Percentiles rank a stretch among this genome's conserved stretches.
Conservation (phyloP, 208 protist genomes). For the Naegleria lovaniensis region DNA sequence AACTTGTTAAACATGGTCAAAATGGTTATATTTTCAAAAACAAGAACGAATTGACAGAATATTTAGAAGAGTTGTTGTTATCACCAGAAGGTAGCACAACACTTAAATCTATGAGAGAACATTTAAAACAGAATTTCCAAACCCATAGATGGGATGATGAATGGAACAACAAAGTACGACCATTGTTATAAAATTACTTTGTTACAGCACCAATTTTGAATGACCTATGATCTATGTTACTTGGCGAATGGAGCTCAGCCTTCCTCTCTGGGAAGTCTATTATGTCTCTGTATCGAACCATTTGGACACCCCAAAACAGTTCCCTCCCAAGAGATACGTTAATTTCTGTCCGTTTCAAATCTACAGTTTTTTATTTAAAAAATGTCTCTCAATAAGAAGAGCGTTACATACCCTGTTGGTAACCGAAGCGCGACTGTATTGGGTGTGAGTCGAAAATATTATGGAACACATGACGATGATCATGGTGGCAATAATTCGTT, state of each 20-base stretch:
- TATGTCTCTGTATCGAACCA: too few species aligned
- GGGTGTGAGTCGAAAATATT: neutral
- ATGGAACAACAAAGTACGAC: neutral
- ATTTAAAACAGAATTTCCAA: neutral
- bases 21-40: slow-evolving; percentile 46
- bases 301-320: too few species aligned
- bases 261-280: too few species aligned
- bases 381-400: neutral
- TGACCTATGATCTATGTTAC: too few species aligned
- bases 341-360: too few species aligned
- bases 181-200: neutral
- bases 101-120: neutral
- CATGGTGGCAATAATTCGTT: neutral
- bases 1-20: slow-evolving; percentile 65
- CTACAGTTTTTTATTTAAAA: neutral
- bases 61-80: neutral
- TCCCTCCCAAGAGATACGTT: too few species aligned
- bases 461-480: neutral
- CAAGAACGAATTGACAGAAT: slow-evolving; percentile 20
- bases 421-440: neutral
- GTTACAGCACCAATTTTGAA: too few species aligned
- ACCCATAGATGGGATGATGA: neutral
- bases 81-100: neutral
- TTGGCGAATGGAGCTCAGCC: too few species aligned
- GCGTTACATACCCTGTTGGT: neutral